phyloP scores from a whole-genome alignment of 2,329 filamentous ascomycete species.

The Colletotrichum tropicale region DNA sequence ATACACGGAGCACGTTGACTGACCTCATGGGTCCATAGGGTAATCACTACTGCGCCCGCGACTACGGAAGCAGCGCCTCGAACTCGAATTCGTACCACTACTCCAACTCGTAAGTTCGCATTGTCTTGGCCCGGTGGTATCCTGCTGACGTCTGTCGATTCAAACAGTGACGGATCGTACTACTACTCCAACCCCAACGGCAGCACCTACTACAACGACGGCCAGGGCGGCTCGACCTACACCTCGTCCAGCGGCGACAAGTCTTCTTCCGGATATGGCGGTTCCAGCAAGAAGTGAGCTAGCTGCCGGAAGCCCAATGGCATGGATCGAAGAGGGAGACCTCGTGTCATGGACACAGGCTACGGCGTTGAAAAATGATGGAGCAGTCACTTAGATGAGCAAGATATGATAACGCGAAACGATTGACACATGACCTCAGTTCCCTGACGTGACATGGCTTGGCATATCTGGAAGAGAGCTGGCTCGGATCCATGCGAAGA shows the following conservation, averaged over 20 bases:
- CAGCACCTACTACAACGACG: slow-evolving; percentile 71
- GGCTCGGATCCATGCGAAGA: not conserved
- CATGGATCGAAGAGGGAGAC: not conserved
- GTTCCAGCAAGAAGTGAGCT: slow-evolving; percentile 10
- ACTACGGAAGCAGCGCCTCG: slow-evolving; percentile 60
- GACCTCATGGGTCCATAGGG: slow-evolving; percentile 47
- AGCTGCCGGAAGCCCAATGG: too few species aligned
- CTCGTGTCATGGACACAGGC: not conserved
- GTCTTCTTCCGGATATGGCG: slow-evolving; percentile 26
- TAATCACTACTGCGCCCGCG: slow-evolving; percentile 70
- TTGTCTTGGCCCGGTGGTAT: too few species aligned
- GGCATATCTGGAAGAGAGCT: not conserved
- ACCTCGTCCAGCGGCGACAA: slow-evolving; percentile 54
- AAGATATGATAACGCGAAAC: not conserved
- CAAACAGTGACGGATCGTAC: slow-evolving; percentile 65
- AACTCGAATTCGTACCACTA: slow-evolving; percentile 71
- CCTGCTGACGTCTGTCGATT: not conserved
- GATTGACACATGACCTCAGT: not conserved
- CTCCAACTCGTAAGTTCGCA: slow-evolving; percentile 63
- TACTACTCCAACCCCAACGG: slow-evolving; percentile 75
- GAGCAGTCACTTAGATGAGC: not conserved
- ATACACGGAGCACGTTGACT: not conserved
- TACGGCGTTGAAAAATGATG: not conserved
- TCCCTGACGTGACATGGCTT: not conserved
- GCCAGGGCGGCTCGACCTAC: slow-evolving; percentile 63